These are phyloP conservation scores for Penicillium sclerotiorum DNA, from an alignment of 2,329 filamentous ascomycete species.

Conservation along the genomic window DNA sequence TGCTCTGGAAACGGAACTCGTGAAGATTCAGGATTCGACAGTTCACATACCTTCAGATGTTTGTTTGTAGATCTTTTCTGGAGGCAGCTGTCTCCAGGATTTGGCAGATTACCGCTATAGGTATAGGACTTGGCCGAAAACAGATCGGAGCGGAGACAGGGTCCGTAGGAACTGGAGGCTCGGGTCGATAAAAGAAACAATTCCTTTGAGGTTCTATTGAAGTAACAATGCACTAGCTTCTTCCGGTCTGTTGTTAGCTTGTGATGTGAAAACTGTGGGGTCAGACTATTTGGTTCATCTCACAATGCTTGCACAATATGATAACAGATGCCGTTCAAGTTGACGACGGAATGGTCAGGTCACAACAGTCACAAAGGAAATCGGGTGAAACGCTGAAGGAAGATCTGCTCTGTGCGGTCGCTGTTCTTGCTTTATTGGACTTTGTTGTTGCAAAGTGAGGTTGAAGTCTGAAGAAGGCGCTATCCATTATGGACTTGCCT, in stretches of 20 bases:
- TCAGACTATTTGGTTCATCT: constrained; percentile 1
- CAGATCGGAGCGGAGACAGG: constrained; percentile 14
- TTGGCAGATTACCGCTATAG: constrained; percentile 9
- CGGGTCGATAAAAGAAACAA: constrained; percentile 21
- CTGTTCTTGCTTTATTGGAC: no score
- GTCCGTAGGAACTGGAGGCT: constrained; percentile 13
- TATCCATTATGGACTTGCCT: no score
- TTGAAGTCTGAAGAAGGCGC: no score
- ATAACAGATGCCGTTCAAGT: constrained; percentile 6
- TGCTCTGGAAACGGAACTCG: constrained; percentile 16
- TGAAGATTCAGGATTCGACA: constrained; percentile 2
- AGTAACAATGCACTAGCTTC: constrained; percentile 6
- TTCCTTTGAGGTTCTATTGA: constrained; percentile 7
- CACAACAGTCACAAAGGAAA: background rate
- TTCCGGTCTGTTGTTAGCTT: background rate
- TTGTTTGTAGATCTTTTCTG: constrained; percentile 13
- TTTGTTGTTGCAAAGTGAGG: no score
- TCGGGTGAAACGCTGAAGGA: background rate
- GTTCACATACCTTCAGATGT: constrained; percentile 12
- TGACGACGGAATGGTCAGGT: constrained; percentile 4
- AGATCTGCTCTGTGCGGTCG: no score
- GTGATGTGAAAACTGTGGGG: background rate
- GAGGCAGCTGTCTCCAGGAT: background rate
- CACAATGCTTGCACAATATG: background rate
- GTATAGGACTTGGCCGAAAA: constrained; percentile 18